A percentile compares a stretch with the other conserved stretches of the same genome.
These are phyloP conservation scores for Colletotrichum aenigma DNA, from an alignment of 2,329 filamentous ascomycete species.

Conservation along the genomic window DNA sequence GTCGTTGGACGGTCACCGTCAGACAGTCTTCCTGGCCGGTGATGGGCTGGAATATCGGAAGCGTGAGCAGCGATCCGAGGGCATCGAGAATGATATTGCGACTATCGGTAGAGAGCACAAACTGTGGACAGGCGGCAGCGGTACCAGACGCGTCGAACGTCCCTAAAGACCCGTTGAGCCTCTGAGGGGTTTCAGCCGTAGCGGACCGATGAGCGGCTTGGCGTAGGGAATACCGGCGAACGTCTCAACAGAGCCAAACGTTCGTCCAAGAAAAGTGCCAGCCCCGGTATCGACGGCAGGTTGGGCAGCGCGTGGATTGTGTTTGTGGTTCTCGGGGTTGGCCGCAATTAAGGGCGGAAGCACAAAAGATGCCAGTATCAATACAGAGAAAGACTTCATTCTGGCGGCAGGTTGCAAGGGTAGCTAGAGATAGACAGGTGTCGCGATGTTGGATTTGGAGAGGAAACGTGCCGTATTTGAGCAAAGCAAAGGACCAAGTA, in stretches of 20 bases:
- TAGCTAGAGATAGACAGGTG: background rate
- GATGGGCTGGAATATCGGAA: constrained; percentile 61
- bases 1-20: constrained; percentile 63
- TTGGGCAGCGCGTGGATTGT: constrained; percentile 16
- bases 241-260: constrained; percentile 59
- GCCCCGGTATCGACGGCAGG: constrained; percentile 60
- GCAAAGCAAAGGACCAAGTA: background rate
- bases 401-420: background rate
- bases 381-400: background rate
- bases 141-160: constrained; percentile 63
- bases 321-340: background rate
- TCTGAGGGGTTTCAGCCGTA: constrained; percentile 74
- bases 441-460: background rate
- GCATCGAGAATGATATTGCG: constrained; percentile 44
- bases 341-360: background rate
- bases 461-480: background rate
- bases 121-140: constrained; percentile 73
- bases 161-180: constrained; percentile 61
- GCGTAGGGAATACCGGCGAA: constrained; percentile 81
- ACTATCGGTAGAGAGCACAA: constrained; percentile 60
- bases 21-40: constrained; percentile 69
- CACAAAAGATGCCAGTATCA: background rate
- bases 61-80: constrained; percentile 54
- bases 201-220: constrained; percentile 66
- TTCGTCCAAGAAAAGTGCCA: constrained; percentile 59